These are phyloP conservation scores for Atkinsonella hypoxylon DNA, from an alignment of 2,329 filamentous ascomycete species.

Conservation along the genomic window DNA sequence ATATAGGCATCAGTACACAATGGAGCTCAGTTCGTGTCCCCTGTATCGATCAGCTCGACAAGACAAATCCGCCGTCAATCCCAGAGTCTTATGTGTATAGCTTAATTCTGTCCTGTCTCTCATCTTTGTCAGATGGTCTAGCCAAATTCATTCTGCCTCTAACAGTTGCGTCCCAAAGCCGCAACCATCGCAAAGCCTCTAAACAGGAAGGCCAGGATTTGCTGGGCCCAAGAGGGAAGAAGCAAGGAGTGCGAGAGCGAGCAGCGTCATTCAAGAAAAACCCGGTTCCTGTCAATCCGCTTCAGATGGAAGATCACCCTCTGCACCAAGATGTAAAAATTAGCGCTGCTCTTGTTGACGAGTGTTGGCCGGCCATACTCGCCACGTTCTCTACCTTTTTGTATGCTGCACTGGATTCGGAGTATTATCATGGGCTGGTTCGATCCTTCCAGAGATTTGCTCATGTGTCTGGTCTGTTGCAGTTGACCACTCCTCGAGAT, in stretches of 20 bases:
- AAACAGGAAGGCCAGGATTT: slow-evolving; percentile 34
- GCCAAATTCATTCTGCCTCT: slow-evolving; percentile 89
- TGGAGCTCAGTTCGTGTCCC: slow-evolving; percentile 83
- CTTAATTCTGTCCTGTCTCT: slow-evolving; percentile 78
- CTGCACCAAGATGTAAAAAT: slow-evolving; percentile 59
- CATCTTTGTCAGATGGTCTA: slow-evolving; percentile 78
- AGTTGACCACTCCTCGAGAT: slow-evolving; percentile 76
- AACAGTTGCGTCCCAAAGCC: slow-evolving; percentile 63
- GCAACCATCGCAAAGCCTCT: slow-evolving; percentile 37
- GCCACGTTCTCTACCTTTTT: slow-evolving; percentile 93
- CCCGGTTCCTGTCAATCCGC: slow-evolving; percentile 72
- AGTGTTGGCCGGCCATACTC: slow-evolving; percentile 91
- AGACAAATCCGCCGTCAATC: slow-evolving; percentile 67
- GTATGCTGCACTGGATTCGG: slow-evolving; percentile 80
- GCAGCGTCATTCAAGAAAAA: slow-evolving; percentile 61
- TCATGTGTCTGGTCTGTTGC: slow-evolving; percentile 81
- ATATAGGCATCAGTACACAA: slow-evolving; percentile 72
- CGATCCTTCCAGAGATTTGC: slow-evolving; percentile 90
- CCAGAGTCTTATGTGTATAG: slow-evolving; percentile 94
- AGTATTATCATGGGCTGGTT: slow-evolving; percentile 87
- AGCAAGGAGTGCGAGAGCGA: slow-evolving; percentile 36
- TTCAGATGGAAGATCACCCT: slow-evolving; percentile 62
- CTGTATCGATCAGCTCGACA: slow-evolving; percentile 91
- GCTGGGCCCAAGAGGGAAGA: slow-evolving; percentile 20
- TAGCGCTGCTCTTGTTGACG: slow-evolving; percentile 72